A percentile compares a stretch with the other conserved stretches of the same genome.
Conservation (phyloP, 1,284 basidiomycete species). For the Athelia sp. region DNA sequence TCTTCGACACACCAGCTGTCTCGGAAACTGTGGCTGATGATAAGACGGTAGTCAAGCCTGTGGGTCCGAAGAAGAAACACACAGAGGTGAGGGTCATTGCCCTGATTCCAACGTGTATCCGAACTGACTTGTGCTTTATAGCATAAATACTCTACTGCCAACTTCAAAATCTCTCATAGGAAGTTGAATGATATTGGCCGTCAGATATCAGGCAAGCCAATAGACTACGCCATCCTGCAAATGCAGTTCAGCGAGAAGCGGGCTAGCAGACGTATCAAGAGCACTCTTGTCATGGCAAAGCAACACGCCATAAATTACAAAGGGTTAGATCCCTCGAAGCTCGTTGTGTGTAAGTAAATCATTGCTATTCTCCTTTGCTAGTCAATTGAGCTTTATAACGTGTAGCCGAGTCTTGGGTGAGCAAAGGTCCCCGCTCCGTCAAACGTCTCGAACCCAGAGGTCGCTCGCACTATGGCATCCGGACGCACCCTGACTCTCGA, state of each 20-base stretch:
- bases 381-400: neutral
- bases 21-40: neutral
- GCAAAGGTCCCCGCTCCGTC: constrained; percentile 69
- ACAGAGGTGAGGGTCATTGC: neutral
- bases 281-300: constrained; percentile 83
- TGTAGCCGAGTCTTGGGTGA: constrained; percentile 89
- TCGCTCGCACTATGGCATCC: constrained; percentile 77
- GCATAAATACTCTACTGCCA: constrained; percentile 89
- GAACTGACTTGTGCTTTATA: constrained; percentile 28
- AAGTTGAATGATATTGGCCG: constrained; percentile 87
- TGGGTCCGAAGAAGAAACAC: neutral
- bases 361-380: constrained; percentile 5
- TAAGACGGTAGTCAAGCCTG: neutral
- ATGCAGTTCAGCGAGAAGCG: constrained; percentile 95
- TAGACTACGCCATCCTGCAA: constrained; percentile 93
- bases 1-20: constrained; percentile 45
- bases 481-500: constrained; percentile 73
- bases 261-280: constrained; percentile 80
- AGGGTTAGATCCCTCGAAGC: constrained; percentile 65
- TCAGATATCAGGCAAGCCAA: constrained; percentile 85
- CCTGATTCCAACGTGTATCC: no score
- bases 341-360: constrained; percentile 72
- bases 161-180: constrained; percentile 90
- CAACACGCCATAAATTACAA: constrained; percentile 83
- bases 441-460: constrained; percentile 84